Conservation (phyloP, 768 basidiomycete species). For the Nidularia pulvinata region DNA sequence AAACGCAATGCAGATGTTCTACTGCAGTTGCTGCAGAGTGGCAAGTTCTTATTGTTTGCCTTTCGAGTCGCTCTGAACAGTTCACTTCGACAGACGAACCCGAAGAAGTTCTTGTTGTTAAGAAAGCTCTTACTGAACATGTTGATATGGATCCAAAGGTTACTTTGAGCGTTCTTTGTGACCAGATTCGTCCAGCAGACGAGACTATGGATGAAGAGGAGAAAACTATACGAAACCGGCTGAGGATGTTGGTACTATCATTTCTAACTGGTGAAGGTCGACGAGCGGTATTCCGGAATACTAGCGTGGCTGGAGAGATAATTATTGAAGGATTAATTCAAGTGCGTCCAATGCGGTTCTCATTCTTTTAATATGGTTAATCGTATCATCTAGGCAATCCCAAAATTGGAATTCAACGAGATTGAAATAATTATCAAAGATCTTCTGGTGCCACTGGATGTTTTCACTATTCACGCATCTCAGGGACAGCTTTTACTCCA, state of each 20-base stretch:
- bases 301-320: constrained; percentile 44
- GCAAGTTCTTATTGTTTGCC: constrained; percentile 34
- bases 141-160: constrained; percentile 61
- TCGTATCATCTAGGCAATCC: constrained; percentile 39
- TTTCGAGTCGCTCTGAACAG: not conserved
- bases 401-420: constrained; percentile 37
- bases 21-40: constrained; percentile 74
- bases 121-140: constrained; percentile 58
- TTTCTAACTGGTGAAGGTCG: constrained; percentile 59
- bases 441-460: constrained; percentile 43
- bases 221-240: constrained; percentile 49
- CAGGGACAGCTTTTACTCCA: constrained; percentile 14
- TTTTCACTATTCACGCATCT: constrained; percentile 4
- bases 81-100: constrained; percentile 50
- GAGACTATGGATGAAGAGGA: constrained; percentile 60
- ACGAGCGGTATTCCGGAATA: constrained; percentile 40
- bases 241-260: constrained; percentile 57
- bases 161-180: constrained; percentile 67
- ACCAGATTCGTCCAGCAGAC: constrained; percentile 56
- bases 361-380: too few relatives aligned
- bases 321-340: constrained; percentile 48
- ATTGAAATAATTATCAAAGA: constrained; percentile 49
- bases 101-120: constrained; percentile 62
- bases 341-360: not conserved
- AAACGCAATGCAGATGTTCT: constrained; percentile 76